These are phyloP conservation scores for Dalbergia oliveri DNA, from an alignment of 306 rosid genomes.

Conservation along the genomic window DNA sequence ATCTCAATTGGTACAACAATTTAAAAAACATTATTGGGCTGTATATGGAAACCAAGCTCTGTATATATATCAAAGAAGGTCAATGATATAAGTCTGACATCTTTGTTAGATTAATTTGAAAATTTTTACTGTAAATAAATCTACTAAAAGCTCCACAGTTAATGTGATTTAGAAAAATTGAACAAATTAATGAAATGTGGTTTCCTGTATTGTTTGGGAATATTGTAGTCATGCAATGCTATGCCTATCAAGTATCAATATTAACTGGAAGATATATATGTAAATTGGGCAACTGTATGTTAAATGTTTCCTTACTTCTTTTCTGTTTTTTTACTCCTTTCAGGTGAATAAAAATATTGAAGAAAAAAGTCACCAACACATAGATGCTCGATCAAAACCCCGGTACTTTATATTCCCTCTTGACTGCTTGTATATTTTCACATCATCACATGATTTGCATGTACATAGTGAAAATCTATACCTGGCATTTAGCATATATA, in stretches of 20 bases:
- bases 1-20: background rate
- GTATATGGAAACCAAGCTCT: background rate
- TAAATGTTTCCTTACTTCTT: conserved; percentile 33
- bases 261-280: conserved; percentile 23
- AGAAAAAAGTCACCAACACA: conserved; percentile 69
- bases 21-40: background rate
- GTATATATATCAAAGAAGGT: conserved; percentile 8
- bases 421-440: conserved; percentile 30
- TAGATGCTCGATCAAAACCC: conserved; percentile 94
- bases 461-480: background rate
- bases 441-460: conserved; percentile 26
- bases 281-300: conserved; percentile 24
- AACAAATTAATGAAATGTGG: conserved; percentile 22
- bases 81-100: conserved; percentile 1
- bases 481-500: background rate
- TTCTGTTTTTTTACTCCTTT: conserved; percentile 30
- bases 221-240: conserved; percentile 15
- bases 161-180: conserved; percentile 4
- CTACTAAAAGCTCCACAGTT: background rate
- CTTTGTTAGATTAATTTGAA: background rate
- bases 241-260: conserved; percentile 10
- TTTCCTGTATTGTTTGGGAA: conserved; percentile 11
- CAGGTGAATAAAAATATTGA: conserved; percentile 76
- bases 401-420: conserved; percentile 60
- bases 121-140: conserved; percentile 10